Evolutionary conservation across 441 rosid genomes (phyloP).

Genomic region (Arabidopsis hybrid): DNA sequence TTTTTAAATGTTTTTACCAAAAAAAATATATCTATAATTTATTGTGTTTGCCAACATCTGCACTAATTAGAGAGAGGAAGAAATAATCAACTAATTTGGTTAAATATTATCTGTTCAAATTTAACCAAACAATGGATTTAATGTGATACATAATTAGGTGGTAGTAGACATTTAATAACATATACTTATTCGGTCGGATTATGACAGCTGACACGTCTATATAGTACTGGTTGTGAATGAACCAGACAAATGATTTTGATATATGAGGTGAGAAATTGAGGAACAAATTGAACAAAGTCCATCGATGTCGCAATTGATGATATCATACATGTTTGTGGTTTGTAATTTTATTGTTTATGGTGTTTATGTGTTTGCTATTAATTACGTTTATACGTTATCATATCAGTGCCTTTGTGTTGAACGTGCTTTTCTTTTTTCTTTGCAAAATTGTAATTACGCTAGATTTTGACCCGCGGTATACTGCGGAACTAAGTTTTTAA

Average conservation of each 20-base stretch:
- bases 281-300: conserved; percentile 4
- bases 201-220: too few relatives aligned
- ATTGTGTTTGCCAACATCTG: too few relatives aligned
- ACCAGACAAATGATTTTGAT: conserved; percentile 9
- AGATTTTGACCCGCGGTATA: too few relatives aligned
- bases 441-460: background rate
- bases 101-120: background rate
- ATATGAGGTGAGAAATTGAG: background rate
- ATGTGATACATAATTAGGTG: conserved; percentile 19
- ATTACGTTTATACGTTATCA: background rate
- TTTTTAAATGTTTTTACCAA: background rate
- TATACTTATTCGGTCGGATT: too few relatives aligned
- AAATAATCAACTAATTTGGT: background rate
- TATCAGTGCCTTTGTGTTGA: background rate
- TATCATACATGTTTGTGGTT: background rate
- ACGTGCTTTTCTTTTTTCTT: background rate
- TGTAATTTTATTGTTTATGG: background rate
- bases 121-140: conserved; percentile 11
- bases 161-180: conserved; percentile 3
- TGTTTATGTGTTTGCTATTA: too few relatives aligned
- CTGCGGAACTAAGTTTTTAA: too few relatives aligned
- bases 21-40: too few relatives aligned
- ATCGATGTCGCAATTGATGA: background rate
- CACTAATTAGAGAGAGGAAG: background rate
- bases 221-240: background rate